Evolutionary conservation across 345 rosid species (phyloP), one percentile per base, ranked within the genome.

Genomic region (Melastoma malabathricum): DNA sequence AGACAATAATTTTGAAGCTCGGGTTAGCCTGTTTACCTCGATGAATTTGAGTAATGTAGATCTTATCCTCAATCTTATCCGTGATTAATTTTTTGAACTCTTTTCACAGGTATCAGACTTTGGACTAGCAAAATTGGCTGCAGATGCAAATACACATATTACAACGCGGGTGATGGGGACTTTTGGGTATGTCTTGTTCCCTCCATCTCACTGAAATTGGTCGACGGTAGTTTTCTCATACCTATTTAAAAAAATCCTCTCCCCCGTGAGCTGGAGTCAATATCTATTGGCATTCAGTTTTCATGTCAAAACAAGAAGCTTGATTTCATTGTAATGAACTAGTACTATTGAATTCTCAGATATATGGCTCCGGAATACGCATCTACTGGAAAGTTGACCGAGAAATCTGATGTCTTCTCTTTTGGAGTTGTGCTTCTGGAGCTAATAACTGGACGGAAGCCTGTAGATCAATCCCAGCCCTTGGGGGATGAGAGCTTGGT

Each of bases 291-390:
- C 38, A 6, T 29, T 29, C 38, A 29, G 38, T 29, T 29, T 29
- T 29, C 38, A 29, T 29, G 38, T 29, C 38, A 4, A 29, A 29
- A 10, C 5, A 29, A 29, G 9, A 5, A 10, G 8, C 5, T 29
- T 10, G 8, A 4, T 29, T 3, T 27, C 31, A 27, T 27, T 27
- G 31, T 27, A 27, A 3, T 27, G 38, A 29, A 29, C 38, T 29
- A 10, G 9, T 29, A 29, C 9, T 29, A 29, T 29, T 29, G 38
- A 29, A 29, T 29, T 29, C 46, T 65, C 80, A 90, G 98, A 64
- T 90, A 90, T 66, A 69, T 90, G 87, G 98, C 98, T 67, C 98
- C 94, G 51, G 98, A 90, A 67, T 90, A 90, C 76, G 98, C 94
- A 72, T 73, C 88, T 57, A 90, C 89, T 61, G 98, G 98, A 17